These are phyloP conservation scores for Phaeosphaeriaceae sp. DNA, from an alignment of 2,329 filamentous ascomycete species.

Conservation along the genomic window DNA sequence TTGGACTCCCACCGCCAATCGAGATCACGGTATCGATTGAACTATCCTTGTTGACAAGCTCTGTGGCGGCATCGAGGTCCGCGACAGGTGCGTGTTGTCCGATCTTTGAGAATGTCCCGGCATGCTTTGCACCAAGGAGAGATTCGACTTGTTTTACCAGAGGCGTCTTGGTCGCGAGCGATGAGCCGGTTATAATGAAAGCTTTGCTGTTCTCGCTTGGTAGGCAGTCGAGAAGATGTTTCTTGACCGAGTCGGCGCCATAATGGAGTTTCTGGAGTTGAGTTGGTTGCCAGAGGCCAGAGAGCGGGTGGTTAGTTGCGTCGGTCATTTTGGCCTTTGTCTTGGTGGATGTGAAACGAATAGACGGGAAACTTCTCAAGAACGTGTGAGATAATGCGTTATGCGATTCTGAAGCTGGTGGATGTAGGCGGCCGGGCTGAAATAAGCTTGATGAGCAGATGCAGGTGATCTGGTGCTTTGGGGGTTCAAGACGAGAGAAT, in stretches of 20 bases:
- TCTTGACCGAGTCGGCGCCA: conserved; percentile 55
- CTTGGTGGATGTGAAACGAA: conserved; percentile 12
- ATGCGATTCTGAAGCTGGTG: neutral
- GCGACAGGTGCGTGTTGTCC: conserved; percentile 63
- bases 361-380: neutral
- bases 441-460: neutral
- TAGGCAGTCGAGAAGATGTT: conserved; percentile 56
- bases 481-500: conserved; percentile 1
- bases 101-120: conserved; percentile 63
- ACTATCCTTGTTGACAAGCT: conserved; percentile 53
- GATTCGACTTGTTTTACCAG: conserved; percentile 60
- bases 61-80: conserved; percentile 60
- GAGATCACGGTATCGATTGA: conserved; percentile 62
- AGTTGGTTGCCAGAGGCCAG: conserved; percentile 59
- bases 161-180: conserved; percentile 61
- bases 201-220: conserved; percentile 58
- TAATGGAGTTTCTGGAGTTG: conserved; percentile 60
- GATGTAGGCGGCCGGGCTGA: neutral
- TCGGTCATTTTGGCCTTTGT: conserved; percentile 48
- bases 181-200: conserved; percentile 64
- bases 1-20: conserved; percentile 63
- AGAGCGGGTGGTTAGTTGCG: conserved; percentile 53
- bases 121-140: conserved; percentile 56
- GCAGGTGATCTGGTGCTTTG: neutral
- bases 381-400: neutral